Evolutionary conservation across 257 asterid genomes (phyloP).

Genomic region (Solanum pimpinellifolium): DNA sequence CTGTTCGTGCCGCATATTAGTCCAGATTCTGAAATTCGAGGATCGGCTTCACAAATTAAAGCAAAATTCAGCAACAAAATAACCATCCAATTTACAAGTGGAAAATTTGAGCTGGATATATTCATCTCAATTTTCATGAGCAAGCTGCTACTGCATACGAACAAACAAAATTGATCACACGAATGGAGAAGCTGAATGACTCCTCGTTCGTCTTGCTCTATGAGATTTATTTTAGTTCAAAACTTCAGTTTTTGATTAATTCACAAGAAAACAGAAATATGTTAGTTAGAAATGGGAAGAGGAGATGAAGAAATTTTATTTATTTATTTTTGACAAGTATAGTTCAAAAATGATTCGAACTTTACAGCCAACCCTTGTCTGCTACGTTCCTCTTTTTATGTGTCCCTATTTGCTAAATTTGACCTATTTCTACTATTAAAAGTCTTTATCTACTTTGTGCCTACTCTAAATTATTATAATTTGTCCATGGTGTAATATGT

Average conservation of each 20-base stretch:
- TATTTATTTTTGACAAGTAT: background rate
- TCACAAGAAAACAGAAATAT: background rate
- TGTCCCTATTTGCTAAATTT: background rate
- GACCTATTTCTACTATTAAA: background rate
- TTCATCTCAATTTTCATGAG: slow-evolving; percentile 6
- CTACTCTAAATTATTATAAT: background rate
- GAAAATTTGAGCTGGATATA: slow-evolving; percentile 2
- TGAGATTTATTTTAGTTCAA: background rate
- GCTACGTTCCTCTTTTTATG: background rate
- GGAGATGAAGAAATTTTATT: too few species aligned
- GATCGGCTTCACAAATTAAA: slow-evolving; percentile 27
- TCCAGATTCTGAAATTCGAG: slow-evolving; percentile 56
- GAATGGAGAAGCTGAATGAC: background rate
- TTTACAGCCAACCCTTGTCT: background rate
- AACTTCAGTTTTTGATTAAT: background rate
- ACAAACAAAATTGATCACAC: background rate
- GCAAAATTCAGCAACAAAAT: background rate
- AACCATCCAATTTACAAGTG: slow-evolving; percentile 13
- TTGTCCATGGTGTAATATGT: background rate
- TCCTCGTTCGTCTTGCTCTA: background rate
- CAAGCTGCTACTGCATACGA: background rate
- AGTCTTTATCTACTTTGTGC: background rate
- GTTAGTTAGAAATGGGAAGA: background rate
- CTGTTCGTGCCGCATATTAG: slow-evolving; percentile 34
- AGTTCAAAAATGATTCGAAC: background rate